Percentiles rank a stretch among this genome's conserved stretches.
phyloP scores from a whole-genome alignment of 176 grass and related monocot species.

The Pharus latifolius region DNA sequence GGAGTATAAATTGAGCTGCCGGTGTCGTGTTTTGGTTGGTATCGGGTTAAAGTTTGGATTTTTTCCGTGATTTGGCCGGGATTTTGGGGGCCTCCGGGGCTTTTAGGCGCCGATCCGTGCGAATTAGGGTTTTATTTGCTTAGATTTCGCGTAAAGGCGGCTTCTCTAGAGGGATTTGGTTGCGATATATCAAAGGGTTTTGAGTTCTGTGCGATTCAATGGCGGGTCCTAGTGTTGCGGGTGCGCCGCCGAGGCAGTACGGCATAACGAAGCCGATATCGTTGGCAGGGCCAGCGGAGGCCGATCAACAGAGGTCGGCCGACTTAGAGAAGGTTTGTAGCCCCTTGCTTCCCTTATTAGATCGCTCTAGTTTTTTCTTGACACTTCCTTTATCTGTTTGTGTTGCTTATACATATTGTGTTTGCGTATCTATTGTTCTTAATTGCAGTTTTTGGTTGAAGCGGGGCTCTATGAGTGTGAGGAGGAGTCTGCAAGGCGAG shows the following conservation, averaged over 20 bases:
- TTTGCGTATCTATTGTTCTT: neutral
- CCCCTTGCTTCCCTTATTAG: neutral
- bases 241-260: conserved; percentile 35
- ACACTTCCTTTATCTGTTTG: neutral
- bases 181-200: neutral
- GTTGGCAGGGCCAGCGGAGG: conserved; percentile 41
- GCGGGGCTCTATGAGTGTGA: conserved; percentile 48
- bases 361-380: neutral
- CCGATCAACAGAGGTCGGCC: conserved; percentile 42
- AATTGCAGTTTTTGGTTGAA: conserved; percentile 59
- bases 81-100: neutral
- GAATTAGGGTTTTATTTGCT: neutral
- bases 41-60: neutral
- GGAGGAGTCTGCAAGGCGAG: conserved; percentile 53
- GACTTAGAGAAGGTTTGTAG: conserved; percentile 50
- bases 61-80: neutral
- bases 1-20: neutral
- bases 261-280: conserved; percentile 72
- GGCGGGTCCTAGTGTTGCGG: conserved; percentile 19
- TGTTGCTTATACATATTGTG: neutral
- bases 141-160: neutral
- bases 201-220: conserved; percentile 6
- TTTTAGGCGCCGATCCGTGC: neutral
- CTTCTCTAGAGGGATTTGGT: neutral
- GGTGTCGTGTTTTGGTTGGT: neutral